These are phyloP conservation scores for Halophytophthora batemanensis DNA, from an alignment of 352 stramenopile species.

Conservation along the genomic window DNA sequence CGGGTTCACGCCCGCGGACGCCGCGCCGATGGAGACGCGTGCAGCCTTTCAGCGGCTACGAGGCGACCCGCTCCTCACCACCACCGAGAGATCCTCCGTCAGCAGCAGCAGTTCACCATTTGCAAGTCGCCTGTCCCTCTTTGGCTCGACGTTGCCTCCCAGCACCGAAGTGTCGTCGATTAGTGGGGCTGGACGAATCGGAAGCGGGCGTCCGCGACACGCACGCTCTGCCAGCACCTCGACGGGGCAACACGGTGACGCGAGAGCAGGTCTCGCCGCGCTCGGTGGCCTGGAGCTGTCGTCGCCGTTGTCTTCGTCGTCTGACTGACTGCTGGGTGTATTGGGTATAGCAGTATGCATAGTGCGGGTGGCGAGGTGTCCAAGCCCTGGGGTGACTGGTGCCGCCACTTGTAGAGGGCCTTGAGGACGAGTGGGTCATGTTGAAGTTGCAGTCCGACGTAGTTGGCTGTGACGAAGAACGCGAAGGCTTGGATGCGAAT, in stretches of 20 bases:
- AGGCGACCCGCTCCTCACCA: not conserved
- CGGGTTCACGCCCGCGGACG: constrained; percentile 59
- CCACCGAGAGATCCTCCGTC: not conserved
- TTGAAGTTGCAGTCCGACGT: too few relatives aligned
- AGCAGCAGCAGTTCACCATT: constrained; percentile 23
- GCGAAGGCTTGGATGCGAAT: too few relatives aligned
- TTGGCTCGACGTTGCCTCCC: constrained; percentile 25
- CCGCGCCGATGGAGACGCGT: constrained; percentile 42
- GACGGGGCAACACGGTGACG: not conserved
- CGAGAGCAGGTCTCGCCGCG: not conserved
- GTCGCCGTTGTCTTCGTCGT: not conserved
- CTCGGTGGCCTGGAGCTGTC: not conserved
- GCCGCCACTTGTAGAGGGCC: too few relatives aligned
- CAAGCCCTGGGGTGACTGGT: too few relatives aligned
- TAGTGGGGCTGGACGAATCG: constrained; percentile 20
- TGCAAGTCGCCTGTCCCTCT: constrained; percentile 42
- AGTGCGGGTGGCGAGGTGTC: too few relatives aligned
- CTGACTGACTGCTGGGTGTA: too few relatives aligned
- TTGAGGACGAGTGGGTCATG: too few relatives aligned
- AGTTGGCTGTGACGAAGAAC: too few relatives aligned
- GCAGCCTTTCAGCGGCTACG: constrained; percentile 48
- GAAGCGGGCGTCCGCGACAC: constrained; percentile 21
- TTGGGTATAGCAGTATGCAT: too few relatives aligned
- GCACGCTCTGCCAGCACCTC: constrained; percentile 2
- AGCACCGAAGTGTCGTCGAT: constrained; percentile 3